Evolutionary conservation across 192 early-diverging fungal species (phyloP).

Genomic region (Chytriomyces hyalinus): DNA sequence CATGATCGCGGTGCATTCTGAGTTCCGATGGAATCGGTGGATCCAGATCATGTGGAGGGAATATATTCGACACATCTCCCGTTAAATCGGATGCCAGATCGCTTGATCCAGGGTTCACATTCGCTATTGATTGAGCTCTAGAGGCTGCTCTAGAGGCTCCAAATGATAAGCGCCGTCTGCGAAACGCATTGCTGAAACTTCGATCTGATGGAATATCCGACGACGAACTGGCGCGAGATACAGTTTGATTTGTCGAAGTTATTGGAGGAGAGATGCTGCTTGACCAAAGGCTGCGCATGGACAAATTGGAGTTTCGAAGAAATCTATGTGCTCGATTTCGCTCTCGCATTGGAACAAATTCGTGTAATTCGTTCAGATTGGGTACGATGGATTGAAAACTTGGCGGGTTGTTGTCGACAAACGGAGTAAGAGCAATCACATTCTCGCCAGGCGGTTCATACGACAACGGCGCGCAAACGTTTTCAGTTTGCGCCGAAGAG

Average conservation of each 20-base stretch:
- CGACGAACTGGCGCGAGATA: background rate
- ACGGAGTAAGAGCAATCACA: slow-evolving; percentile 23
- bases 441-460: slow-evolving; percentile 19
- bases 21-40: too few relatives aligned
- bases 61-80: background rate
- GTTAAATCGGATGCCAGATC: background rate
- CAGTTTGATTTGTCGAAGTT: background rate
- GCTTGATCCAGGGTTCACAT: background rate
- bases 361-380: background rate
- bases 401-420: slow-evolving; percentile 30
- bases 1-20: too few relatives aligned
- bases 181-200: background rate
- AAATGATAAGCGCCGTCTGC: background rate
- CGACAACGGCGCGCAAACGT: background rate
- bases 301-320: background rate
- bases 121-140: too few relatives aligned
- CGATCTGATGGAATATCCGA: background rate
- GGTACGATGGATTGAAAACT: background rate
- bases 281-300: background rate
- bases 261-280: background rate
- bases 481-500: too few relatives aligned
- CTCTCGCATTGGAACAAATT: background rate
- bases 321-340: background rate
- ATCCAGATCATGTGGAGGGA: background rate
- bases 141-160: background rate